phyloP scores from a whole-genome alignment of 257 asterid species.

The Solanum tarijense region DNA sequence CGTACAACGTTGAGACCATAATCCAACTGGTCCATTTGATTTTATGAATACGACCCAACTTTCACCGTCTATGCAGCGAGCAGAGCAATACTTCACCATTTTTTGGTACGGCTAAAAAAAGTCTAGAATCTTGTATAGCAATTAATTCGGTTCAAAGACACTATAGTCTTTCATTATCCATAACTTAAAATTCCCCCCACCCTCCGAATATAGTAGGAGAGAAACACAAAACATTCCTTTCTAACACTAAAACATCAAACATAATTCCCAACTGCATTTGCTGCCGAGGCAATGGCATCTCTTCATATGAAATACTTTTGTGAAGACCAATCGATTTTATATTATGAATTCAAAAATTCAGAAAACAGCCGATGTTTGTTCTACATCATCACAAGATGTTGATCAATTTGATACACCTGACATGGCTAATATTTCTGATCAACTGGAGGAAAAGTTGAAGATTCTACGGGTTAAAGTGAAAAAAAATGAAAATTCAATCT shows the following conservation, averaged over 20 bases:
- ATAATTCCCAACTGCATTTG: background rate
- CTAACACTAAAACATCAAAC: too few species aligned
- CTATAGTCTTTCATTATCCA: background rate
- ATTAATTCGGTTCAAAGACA: background rate
- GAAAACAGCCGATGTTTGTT: too few species aligned
- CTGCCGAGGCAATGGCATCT: background rate
- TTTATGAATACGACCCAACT: background rate
- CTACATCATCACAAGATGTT: too few species aligned
- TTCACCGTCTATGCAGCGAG: background rate
- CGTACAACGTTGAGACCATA: background rate
- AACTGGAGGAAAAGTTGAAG: too few species aligned
- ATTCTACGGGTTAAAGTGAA: too few species aligned
- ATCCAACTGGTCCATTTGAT: background rate
- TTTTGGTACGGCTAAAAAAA: background rate
- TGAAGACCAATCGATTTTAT: background rate
- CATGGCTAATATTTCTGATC: too few species aligned
- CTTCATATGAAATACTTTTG: background rate
- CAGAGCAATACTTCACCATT: background rate
- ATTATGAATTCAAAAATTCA: too few species aligned
- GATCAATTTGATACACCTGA: too few species aligned
- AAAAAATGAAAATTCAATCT: too few species aligned
- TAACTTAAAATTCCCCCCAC: too few species aligned
- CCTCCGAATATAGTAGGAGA: too few species aligned
- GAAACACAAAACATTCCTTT: too few species aligned
- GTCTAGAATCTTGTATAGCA: background rate